Percentiles rank a stretch among this genome's conserved stretches.
Evolutionary conservation across 75 land plant species (phyloP).

Genomic region (Isoetes taiwanensis): DNA sequence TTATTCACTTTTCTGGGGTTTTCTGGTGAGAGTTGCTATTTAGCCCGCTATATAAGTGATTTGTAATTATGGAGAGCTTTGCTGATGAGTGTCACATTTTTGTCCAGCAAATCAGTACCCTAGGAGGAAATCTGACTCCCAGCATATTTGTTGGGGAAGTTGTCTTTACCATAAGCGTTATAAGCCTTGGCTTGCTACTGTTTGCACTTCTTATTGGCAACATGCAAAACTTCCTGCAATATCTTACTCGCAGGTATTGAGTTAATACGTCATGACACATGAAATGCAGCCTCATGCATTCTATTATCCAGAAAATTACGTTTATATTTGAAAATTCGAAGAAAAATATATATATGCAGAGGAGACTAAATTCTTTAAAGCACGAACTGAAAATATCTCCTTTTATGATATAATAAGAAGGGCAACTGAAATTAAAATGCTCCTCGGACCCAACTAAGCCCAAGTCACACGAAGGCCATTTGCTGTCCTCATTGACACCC

Average conservation of each 20-base stretch:
- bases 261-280: too few relatives aligned
- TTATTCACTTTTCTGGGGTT: conserved; percentile 89
- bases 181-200: conserved; percentile 74
- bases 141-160: conserved; percentile 83
- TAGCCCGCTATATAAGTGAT: neutral
- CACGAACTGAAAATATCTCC: too few relatives aligned
- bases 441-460: too few relatives aligned
- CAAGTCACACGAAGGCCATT: too few relatives aligned
- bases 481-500: too few relatives aligned
- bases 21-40: conserved; percentile 49
- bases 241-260: conserved; percentile 90
- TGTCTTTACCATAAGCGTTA: conserved; percentile 71
- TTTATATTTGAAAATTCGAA: too few relatives aligned
- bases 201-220: conserved; percentile 90
- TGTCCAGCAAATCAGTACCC: conserved; percentile 87
- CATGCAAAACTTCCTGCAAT: conserved; percentile 92
- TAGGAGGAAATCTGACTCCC: conserved; percentile 79
- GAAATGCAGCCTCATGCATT: too few relatives aligned
- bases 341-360: too few relatives aligned
- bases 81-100: neutral
- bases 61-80: neutral
- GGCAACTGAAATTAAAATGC: too few relatives aligned
- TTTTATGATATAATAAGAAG: too few relatives aligned
- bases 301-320: too few relatives aligned
- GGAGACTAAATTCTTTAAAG: too few relatives aligned